Base-by-base conservation (phyloP, 2,329 filamentous ascomycete genomes). In the Alternaria sp. region DNA sequence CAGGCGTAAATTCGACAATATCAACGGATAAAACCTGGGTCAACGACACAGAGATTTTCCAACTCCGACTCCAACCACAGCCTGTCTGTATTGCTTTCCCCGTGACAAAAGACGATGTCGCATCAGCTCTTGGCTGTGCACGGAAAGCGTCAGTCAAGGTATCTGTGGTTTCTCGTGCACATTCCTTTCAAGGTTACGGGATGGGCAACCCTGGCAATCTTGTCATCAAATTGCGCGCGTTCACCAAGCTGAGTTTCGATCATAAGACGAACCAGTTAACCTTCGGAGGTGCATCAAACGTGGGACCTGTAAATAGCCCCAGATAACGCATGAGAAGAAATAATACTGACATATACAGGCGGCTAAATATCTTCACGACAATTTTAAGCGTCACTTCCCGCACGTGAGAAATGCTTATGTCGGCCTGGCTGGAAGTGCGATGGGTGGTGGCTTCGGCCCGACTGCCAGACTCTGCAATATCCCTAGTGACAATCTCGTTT, bases 121-220 rank as follows among this genome's bases (percentile, higher is more conserved):
- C 54, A 7, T n/a, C 56, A 7, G 58, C 61, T 24, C 41, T 63
- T 14, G 29, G 34, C 29, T 63, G 61, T 37, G 61, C 61, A 11
- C 61, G 58, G 26, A 52, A 63, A 23, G 54, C 58, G 14, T 58
- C 61, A 23, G 52, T 61, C 39, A 63, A 63, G 24, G 61, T 63
- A 21, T 61, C 58, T 7, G 51, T 51, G 1, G 5, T 61, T 24
- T 40, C 48, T 31, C 61, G 58, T 48, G 61, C 21, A 42, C 61
- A 63, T 14, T 63, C 61, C 3, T 63, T 63, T 49, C 61, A 63
- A 40, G 61, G 58, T 24, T 63, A 54, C 21, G n/a, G 54, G 24
- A 61, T 61, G 10, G 61, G 61, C 1, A 56, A 10, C 9, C 58
- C 61, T 3, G 61, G 61, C 10, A 63, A 63, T 23, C 55, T 63